Evolutionary conservation across 1,284 basidiomycete species (phyloP), one percentile per base, ranked within the genome.

Genomic region (Phaffia rhodozyma): DNA sequence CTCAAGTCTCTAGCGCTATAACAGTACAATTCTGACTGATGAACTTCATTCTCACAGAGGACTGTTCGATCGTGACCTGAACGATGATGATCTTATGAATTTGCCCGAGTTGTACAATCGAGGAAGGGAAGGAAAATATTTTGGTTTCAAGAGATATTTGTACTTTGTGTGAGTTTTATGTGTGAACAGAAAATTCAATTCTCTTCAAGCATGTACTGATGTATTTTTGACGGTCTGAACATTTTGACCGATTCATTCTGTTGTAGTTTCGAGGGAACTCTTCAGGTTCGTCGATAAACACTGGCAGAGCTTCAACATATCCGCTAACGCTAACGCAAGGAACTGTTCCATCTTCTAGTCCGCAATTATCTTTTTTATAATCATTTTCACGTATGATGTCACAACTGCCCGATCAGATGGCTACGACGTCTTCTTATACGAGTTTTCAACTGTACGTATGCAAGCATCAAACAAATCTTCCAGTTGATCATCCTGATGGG

Each of bases 111-210:
- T 97, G 13, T 98, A 98, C 74, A 81, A 91, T 69, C 86, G 92
- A 55, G 93, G 94, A 49, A 94, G 38, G 13, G 38, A 43, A 16
- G 30, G 97, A 69, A 82, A 85, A 30, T 91, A 93, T 43, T 79
- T 93, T 23, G 92, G 96, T 71, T 98, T 97, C 77, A 97, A 92
- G 25, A 83, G 90, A 18, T 70, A 79, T 65, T 91, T 91, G 74
- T 97, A 97, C 79, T 97, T 91, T 89, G 74, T 86, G 60, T 96
- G 93, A 77, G 94, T 97, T 88, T 73, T 85, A 21, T 94, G 97
- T 74, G 94, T 91, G 53, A 13, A 25, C 50, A 51, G 18, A 3
- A 23, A 16, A 21, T 23, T n/a, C 47, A 5, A 25, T 43, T 51
- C 49, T n/a, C 18, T 52, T 11, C 9, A 38, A 38, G 9, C 23